These are phyloP conservation scores for Fusarium protoensiforme DNA, from an alignment of 2,329 filamentous ascomycete genomes.

Conservation along the genomic window DNA sequence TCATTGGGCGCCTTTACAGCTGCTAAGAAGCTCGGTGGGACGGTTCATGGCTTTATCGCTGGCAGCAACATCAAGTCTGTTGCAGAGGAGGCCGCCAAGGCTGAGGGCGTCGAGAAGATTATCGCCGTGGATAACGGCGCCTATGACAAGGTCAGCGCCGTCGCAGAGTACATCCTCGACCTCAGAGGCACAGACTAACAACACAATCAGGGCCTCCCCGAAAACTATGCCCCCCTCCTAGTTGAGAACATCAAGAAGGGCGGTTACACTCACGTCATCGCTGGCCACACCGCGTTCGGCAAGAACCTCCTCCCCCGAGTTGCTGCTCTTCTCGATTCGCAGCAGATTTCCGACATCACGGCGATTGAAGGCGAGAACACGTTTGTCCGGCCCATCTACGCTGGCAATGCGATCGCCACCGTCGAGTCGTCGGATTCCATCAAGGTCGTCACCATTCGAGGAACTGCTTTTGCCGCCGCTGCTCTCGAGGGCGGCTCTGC, in stretches of 20 bases:
- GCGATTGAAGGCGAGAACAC: conserved; percentile 89
- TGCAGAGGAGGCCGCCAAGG: conserved; percentile 87
- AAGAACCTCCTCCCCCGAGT: conserved; percentile 94
- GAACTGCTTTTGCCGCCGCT: conserved; percentile 87
- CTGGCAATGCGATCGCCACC: conserved; percentile 95
- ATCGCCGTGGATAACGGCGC: conserved; percentile 87
- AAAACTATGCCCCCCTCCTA: conserved; percentile 93
- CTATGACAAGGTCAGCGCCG: conserved; percentile 81
- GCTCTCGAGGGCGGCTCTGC: conserved; percentile 79
- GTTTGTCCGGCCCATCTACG: conserved; percentile 96
- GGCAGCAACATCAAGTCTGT: conserved; percentile 80
- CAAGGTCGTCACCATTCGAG: conserved; percentile 92
- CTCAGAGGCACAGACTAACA: conserved; percentile 14
- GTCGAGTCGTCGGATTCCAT: conserved; percentile 88
- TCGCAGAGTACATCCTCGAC: background rate
- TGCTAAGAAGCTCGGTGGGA: conserved; percentile 85
- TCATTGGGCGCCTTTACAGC: conserved; percentile 89
- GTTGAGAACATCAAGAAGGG: conserved; percentile 98
- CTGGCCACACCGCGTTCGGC: conserved; percentile 93
- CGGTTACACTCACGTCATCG: conserved; percentile 91
- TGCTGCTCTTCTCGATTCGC: conserved; percentile 88
- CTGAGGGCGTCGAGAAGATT: conserved; percentile 91
- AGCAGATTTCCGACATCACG: conserved; percentile 94
- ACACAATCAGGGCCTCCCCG: conserved; percentile 77
- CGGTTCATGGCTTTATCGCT: conserved; percentile 88